phyloP scores from a whole-genome alignment of 192 early-diverging fungal species.

The Mortierella hygrophila region DNA sequence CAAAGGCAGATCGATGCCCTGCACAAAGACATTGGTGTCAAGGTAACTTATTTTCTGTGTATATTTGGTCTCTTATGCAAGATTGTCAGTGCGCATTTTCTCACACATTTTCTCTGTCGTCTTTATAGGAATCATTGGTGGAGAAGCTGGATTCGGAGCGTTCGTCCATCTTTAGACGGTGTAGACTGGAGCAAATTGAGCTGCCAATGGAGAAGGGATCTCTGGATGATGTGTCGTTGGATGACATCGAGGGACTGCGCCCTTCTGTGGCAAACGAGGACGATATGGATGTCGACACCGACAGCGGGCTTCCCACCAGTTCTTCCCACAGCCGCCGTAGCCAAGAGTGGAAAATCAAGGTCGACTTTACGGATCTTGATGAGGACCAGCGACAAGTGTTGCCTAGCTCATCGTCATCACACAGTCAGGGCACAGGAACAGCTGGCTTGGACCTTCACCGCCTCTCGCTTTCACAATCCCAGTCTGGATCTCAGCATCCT shows the following conservation, averaged over 20 bases:
- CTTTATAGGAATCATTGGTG: slow-evolving; percentile 72
- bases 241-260: slow-evolving; percentile 66
- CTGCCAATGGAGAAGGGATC: slow-evolving; percentile 83
- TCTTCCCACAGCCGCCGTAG: slow-evolving; percentile 24
- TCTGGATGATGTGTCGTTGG: slow-evolving; percentile 82
- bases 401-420: slow-evolving; percentile 26
- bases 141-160: slow-evolving; percentile 84
- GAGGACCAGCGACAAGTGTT: slow-evolving; percentile 58
- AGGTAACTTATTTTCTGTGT: slow-evolving; percentile 26
- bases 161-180: slow-evolving; percentile 84
- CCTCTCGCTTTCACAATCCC: slow-evolving; percentile 21
- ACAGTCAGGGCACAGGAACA: background rate
- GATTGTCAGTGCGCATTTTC: background rate
- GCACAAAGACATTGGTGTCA: slow-evolving; percentile 70
- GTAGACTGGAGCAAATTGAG: slow-evolving; percentile 95
- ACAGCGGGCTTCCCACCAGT: slow-evolving; percentile 2
- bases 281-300: slow-evolving; percentile 66
- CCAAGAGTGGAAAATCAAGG: slow-evolving; percentile 66
- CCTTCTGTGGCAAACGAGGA: slow-evolving; percentile 28
- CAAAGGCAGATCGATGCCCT: slow-evolving; percentile 78
- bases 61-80: background rate
- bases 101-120: background rate
- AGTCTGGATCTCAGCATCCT: slow-evolving; percentile 13
- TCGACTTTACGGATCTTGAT: slow-evolving; percentile 73
- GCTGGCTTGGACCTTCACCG: slow-evolving; percentile 33